Percentiles rank a stretch among this genome's conserved stretches.
These are phyloP conservation scores for Melanogaster broomeanus DNA, from an alignment of 768 basidiomycete species.

Conservation along the genomic window DNA sequence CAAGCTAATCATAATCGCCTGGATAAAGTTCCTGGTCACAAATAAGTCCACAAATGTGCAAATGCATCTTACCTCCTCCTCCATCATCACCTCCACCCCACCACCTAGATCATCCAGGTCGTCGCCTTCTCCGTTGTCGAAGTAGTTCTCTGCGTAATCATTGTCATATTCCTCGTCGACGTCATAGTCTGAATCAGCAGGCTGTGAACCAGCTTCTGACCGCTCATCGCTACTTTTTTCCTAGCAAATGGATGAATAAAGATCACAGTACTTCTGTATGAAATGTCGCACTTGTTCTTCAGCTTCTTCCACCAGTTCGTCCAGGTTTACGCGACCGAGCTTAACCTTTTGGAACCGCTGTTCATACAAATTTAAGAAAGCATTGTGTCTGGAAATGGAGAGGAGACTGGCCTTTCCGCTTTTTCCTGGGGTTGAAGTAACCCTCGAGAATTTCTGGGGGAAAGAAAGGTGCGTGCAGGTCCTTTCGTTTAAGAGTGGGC, in stretches of 20 bases:
- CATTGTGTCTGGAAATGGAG: background rate
- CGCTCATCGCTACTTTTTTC: constrained; percentile 73
- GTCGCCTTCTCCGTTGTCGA: constrained; percentile 86
- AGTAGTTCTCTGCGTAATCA: constrained; percentile 89
- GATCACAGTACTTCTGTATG: too few species aligned
- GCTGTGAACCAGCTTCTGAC: too few species aligned
- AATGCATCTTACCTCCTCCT: constrained; percentile 42
- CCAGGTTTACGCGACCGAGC: constrained; percentile 57
- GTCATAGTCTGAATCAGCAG: too few species aligned
- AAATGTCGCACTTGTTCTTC: constrained; percentile 51
- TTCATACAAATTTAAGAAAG: background rate
- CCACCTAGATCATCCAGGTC: constrained; percentile 78
- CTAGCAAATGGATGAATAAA: too few species aligned
- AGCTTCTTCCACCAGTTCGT: constrained; percentile 65
- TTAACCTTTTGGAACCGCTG: constrained; percentile 36
- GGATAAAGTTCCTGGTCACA: too few species aligned
- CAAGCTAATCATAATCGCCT: constrained; percentile 30
- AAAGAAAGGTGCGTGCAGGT: constrained; percentile 77
- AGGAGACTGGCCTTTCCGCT: constrained; percentile 46
- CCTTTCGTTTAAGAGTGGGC: constrained; percentile 67
- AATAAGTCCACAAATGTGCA: background rate
- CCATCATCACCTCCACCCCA: constrained; percentile 68
- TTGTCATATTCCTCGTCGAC: constrained; percentile 92
- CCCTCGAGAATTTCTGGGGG: too few species aligned
- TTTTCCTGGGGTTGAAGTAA: constrained; percentile 78